Evolutionary conservation across 108 stramenopile genomes (phyloP).

Genomic region (Discostella stelligeroides): DNA sequence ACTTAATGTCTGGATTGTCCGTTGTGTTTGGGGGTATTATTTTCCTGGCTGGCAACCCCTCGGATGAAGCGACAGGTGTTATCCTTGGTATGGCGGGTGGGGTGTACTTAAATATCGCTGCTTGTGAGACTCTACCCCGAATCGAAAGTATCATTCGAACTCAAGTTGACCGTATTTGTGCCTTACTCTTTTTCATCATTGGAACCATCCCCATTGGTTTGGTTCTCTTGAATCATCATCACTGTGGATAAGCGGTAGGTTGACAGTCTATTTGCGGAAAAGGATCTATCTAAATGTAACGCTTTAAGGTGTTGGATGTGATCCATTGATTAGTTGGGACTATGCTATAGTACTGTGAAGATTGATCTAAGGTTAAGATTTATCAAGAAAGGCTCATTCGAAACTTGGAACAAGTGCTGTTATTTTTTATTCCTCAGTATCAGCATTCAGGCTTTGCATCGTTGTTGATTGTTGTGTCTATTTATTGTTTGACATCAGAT

Average conservation of each 20-base stretch:
- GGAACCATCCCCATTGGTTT: slow-evolving; percentile 82
- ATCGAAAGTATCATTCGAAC: slow-evolving; percentile 31
- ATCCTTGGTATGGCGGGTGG: slow-evolving; percentile 76
- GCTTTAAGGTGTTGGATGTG: too few species aligned
- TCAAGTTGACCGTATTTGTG: slow-evolving; percentile 25
- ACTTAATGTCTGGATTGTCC: slow-evolving; percentile 70
- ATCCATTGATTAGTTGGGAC: too few species aligned
- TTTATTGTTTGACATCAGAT: too few species aligned
- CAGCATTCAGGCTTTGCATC: too few species aligned
- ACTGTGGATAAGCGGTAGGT: slow-evolving; percentile 59
- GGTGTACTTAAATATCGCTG: slow-evolving; percentile 76
- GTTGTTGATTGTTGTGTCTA: too few species aligned
- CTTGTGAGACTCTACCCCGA: slow-evolving; percentile 61
- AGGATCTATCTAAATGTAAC: too few species aligned
- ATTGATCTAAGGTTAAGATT: too few species aligned
- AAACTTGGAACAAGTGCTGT: too few species aligned
- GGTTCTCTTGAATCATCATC: slow-evolving; percentile 82
- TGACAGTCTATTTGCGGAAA: too few species aligned
- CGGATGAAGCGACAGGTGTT: slow-evolving; percentile 54
- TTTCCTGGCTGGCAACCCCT: slow-evolving; percentile 51
- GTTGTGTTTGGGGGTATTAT: slow-evolving; percentile 68
- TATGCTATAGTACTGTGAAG: too few species aligned
- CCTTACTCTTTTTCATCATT: slow-evolving; percentile 57
- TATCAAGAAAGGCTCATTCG: too few species aligned
- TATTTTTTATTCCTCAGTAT: too few species aligned